Percentiles rank a stretch among this genome's conserved stretches.
Conservation (phyloP, 495 filamentous ascomycete genomes). For the Penicillium antarcticum region DNA sequence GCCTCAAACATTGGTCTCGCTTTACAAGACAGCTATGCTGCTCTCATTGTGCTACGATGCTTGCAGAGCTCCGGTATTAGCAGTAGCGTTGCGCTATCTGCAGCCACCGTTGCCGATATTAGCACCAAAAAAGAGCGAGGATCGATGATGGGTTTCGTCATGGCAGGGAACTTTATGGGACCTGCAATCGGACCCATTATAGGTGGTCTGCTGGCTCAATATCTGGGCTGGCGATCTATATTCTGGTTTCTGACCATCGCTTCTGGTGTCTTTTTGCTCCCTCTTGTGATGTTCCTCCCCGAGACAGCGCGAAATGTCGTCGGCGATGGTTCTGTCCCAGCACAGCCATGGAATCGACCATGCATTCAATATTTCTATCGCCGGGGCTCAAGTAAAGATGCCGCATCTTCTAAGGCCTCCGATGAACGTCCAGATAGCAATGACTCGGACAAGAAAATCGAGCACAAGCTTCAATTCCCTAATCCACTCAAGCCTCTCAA, state of each 20-base stretch:
- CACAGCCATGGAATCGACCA: slow-evolving; percentile 37
- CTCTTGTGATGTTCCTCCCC: slow-evolving; percentile 34
- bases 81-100: slow-evolving; percentile 41
- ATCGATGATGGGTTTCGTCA: slow-evolving; percentile 37
- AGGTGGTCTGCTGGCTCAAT: slow-evolving; percentile 62
- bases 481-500: slow-evolving; percentile 29
- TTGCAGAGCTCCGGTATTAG: slow-evolving; percentile 49
- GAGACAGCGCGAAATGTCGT: slow-evolving; percentile 47
- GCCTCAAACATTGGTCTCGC: slow-evolving; percentile 49
- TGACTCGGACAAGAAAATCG: background rate
- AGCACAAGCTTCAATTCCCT: slow-evolving; percentile 17
- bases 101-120: slow-evolving; percentile 41
- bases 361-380: slow-evolving; percentile 16
- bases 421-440: background rate
- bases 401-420: background rate
- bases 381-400: background rate
- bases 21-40: slow-evolving; percentile 42
- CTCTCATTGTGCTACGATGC: slow-evolving; percentile 46
- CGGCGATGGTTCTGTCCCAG: slow-evolving; percentile 40
- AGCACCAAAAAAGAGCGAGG: slow-evolving; percentile 41
- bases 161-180: slow-evolving; percentile 32
- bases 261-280: slow-evolving; percentile 36
- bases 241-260: slow-evolving; percentile 75
- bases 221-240: slow-evolving; percentile 65
- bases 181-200: slow-evolving; percentile 59